These are phyloP conservation scores for Euphorbia peplus DNA, from an alignment of 345 rosid species.

Conservation along the genomic window DNA sequence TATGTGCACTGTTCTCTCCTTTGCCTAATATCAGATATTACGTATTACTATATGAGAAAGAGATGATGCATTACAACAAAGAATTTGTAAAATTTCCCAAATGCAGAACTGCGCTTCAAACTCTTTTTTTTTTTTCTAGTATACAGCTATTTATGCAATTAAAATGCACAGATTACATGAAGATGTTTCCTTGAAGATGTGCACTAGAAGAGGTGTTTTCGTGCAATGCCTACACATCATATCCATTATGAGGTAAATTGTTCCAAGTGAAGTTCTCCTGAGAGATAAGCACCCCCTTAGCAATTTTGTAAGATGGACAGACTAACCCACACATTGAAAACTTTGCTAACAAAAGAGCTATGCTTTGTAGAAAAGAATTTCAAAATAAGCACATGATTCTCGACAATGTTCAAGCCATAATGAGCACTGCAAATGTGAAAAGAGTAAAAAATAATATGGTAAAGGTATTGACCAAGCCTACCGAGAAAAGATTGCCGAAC, in stretches of 20 bases:
- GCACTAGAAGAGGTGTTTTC: not conserved
- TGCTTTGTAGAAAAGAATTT: not conserved
- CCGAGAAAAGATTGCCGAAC: conserved; percentile 85
- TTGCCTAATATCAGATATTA: not conserved
- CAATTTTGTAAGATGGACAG: not conserved
- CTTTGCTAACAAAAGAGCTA: not conserved
- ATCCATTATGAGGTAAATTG: not conserved
- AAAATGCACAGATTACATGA: not conserved
- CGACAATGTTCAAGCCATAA: not conserved
- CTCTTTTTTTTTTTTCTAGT: not conserved
- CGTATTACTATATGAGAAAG: not conserved
- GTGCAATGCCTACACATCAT: not conserved
- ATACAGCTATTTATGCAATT: not conserved
- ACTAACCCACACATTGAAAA: not conserved
- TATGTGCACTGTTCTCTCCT: too few relatives aligned
- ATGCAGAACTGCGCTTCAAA: not conserved
- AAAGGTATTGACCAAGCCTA: conserved; percentile 26
- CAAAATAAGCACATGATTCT: not conserved
- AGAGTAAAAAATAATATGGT: conserved; percentile 1
- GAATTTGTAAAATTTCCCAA: not conserved
- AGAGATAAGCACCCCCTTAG: not conserved
- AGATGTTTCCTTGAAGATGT: not conserved
- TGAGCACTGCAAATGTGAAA: not conserved
- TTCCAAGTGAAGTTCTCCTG: not conserved
- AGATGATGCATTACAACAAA: not conserved